phyloP scores from a whole-genome alignment of 73 alveolate genomes.

The Tetrahymena thermophila region DNA sequence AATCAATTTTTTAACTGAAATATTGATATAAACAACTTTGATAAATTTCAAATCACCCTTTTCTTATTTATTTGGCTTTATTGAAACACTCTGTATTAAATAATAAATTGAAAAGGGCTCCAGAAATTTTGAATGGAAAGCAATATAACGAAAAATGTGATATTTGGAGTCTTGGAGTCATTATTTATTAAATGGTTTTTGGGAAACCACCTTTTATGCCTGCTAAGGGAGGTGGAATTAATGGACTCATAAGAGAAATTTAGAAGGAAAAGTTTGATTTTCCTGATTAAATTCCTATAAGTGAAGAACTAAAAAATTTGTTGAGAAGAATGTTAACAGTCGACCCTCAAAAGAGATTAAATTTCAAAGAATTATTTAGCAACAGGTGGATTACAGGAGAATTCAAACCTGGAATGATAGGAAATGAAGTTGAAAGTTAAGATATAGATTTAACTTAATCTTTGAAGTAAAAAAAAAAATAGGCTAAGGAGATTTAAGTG shows the following conservation, averaged over 20 bases:
- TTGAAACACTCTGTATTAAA: neutral
- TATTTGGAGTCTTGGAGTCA: conserved; percentile 42
- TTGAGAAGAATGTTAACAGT: conserved; percentile 11
- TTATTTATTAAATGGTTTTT: conserved; percentile 24
- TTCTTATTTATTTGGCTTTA: neutral
- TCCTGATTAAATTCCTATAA: neutral
- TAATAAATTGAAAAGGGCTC: conserved; percentile 4
- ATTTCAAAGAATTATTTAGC: conserved; percentile 23
- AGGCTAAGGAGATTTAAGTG: neutral
- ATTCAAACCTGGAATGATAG: neutral
- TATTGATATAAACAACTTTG: neutral
- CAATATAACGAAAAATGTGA: conserved; percentile 41
- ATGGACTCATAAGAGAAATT: conserved; percentile 15
- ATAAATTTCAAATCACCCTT: neutral
- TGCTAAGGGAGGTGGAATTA: conserved; percentile 31
- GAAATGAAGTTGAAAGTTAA: neutral
- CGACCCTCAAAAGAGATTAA: conserved; percentile 27
- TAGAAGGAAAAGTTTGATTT: neutral
- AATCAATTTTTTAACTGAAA: neutral
- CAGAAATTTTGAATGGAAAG: conserved; percentile 31
- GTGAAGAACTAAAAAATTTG: conserved; percentile 1
- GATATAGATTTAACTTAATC: neutral
- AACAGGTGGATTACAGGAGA: conserved; percentile 22
- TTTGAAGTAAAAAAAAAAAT: neutral
- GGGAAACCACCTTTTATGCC: conserved; percentile 44